Percentiles rank a stretch among this genome's conserved stretches.
Conservation (phyloP, 306 rosid genomes). For the Medicago ruthenica region DNA sequence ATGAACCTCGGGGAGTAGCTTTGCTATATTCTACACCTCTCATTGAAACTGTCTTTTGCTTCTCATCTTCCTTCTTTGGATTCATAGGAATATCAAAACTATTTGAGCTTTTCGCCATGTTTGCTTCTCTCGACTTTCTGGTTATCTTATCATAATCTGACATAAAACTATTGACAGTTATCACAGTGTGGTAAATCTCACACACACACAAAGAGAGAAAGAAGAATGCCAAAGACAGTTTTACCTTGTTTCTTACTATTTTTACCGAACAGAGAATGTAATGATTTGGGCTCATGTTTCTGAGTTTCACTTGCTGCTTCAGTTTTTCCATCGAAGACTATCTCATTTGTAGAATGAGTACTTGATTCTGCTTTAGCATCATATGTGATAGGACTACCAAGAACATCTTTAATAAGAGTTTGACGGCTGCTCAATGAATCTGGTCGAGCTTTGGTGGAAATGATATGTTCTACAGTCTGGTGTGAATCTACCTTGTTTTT, state of each 20-base stretch:
- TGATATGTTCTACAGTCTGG: constrained; percentile 35
- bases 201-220: not conserved
- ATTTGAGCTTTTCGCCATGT: constrained; percentile 45
- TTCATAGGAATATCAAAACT: constrained; percentile 43
- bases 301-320: constrained; percentile 44
- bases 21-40: constrained; percentile 50
- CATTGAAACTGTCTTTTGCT: constrained; percentile 40
- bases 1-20: constrained; percentile 52
- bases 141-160: constrained; percentile 50
- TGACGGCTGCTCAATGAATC: constrained; percentile 44
- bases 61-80: constrained; percentile 51
- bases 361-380: constrained; percentile 40
- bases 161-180: constrained; percentile 20
- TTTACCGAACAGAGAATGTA: constrained; percentile 47
- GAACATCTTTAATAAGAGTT: constrained; percentile 34
- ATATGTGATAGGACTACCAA: constrained; percentile 29
- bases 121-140: constrained; percentile 44
- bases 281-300: constrained; percentile 50
- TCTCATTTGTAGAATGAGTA: constrained; percentile 44
- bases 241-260: constrained; percentile 58
- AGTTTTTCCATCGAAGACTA: constrained; percentile 38
- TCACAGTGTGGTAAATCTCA: constrained; percentile 10
- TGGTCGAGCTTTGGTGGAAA: constrained; percentile 42
- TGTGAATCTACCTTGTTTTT: constrained; percentile 39
- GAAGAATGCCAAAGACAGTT: constrained; percentile 15